These are phyloP conservation scores for Terfezia boudieri DNA, from an alignment of 495 filamentous ascomycete species.

Conservation along the genomic window DNA sequence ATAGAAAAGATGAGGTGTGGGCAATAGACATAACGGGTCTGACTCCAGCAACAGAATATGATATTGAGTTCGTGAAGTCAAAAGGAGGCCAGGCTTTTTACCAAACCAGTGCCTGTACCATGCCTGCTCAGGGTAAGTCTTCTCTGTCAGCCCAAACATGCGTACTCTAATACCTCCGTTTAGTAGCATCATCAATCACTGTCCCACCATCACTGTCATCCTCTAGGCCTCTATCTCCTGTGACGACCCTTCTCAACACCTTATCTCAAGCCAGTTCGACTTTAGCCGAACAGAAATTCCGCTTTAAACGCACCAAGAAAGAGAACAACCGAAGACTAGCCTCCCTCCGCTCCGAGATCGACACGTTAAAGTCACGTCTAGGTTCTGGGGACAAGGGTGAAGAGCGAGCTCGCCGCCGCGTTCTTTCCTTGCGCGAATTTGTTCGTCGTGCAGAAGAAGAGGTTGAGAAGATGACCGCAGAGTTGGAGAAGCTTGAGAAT, in stretches of 20 bases:
- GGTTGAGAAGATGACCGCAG: conserved; percentile 12
- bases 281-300: conserved; percentile 13
- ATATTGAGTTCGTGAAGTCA: conserved; percentile 18
- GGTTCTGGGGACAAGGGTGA: conserved; percentile 17
- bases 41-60: conserved; percentile 18
- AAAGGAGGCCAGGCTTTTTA: conserved; percentile 13
- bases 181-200: background rate
- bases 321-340: conserved; percentile 14
- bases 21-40: conserved; percentile 16
- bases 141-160: background rate
- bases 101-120: conserved; percentile 15
- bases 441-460: conserved; percentile 19
- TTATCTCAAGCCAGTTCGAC: conserved; percentile 14
- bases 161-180: background rate
- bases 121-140: conserved; percentile 16
- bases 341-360: conserved; percentile 18
- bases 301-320: conserved; percentile 13
- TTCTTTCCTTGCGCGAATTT: conserved; percentile 15
- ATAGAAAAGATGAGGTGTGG: conserved; percentile 16
- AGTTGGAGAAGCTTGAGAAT: conserved; percentile 10
- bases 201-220: conserved; percentile 7
- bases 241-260: conserved; percentile 17
- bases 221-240: conserved; percentile 17
- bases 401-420: conserved; percentile 18
- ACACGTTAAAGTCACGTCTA: conserved; percentile 14